Evolutionary conservation across 2,329 filamentous ascomycete genomes (phyloP), one percentile per base, ranked within the genome.

Genomic region (Fusarium pseudograminearum): DNA sequence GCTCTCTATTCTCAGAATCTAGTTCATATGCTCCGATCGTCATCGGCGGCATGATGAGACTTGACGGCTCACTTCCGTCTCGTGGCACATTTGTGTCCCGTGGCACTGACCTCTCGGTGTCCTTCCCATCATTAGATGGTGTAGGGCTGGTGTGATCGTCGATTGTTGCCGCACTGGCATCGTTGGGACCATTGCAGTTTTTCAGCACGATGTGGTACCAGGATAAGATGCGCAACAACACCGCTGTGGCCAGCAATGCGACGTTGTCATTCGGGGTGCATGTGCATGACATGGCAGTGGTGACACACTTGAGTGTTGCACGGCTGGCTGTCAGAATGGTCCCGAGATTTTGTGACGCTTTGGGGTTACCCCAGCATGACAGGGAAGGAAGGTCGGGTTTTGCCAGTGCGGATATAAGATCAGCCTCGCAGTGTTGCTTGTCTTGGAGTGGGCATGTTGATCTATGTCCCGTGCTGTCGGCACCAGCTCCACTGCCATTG

Each of bases 21-120:
- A 58, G 38, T 30, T 58, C 55, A 15, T 58, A 58, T 7, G 55
- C 46, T 7, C 55, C 55, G 5, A 58, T 58, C 5, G 55, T 58
- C 36, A 58, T 52, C 1, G 55, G 55, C 11, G 55, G 55, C 30
- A 58, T 34, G n/a, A 58, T 51, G 30, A 58, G 38, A 38, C 22
- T 44, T 18, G 55, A 51, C 1, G 24, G 36, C 8, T 51, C 38
- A n/a, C 14, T 36, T 58, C 30, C 16, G 18, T 54, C 51, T 24
- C 34, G 28, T n/a, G 20, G 28, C 14, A 28, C 10, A 24, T 52
- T 22, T n/a, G 11, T 52, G 14, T 31, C 48, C 15, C 22, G 26
- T 31, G 20, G 18, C 9, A 22, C 14, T 15, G 28, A 16, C 14
- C 20, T 7, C 5, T 33, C 38, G 3, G 24, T n/a, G 6, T 58